Conservation (phyloP, 2,329 filamentous ascomycete species). For the Rhynchosporium graminicola region DNA sequence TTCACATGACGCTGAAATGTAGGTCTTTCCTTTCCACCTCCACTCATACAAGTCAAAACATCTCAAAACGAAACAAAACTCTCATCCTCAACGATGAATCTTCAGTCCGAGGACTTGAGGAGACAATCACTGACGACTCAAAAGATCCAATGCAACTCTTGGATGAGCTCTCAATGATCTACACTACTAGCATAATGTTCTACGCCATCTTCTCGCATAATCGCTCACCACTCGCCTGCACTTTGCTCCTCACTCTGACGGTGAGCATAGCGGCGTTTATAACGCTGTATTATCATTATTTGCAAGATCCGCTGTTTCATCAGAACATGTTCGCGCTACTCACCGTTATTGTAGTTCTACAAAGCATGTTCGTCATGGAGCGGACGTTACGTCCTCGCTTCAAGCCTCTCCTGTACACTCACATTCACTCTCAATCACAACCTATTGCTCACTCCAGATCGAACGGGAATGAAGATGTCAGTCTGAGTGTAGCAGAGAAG, state of each 20-base stretch:
- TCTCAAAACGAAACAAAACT: constrained; percentile 39
- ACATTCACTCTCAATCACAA: not conserved
- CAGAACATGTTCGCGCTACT: constrained; percentile 66
- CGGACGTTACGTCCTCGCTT: constrained; percentile 57
- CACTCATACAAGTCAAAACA: constrained; percentile 62
- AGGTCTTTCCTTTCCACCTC: not conserved
- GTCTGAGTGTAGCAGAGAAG: constrained; percentile 6
- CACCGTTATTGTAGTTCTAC: constrained; percentile 61
- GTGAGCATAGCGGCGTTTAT: constrained; percentile 58
- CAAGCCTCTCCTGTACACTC: constrained; percentile 44
- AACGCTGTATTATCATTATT: constrained; percentile 70
- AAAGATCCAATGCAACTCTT: constrained; percentile 68
- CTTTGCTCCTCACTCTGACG: constrained; percentile 54
- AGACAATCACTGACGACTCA: constrained; percentile 1
- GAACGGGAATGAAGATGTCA: not conserved
- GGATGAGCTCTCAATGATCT: constrained; percentile 73
- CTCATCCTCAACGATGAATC: too few relatives aligned
- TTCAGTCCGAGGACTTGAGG: too few relatives aligned
- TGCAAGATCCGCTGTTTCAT: constrained; percentile 71
- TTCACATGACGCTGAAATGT: constrained; percentile 42
- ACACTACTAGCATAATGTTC: constrained; percentile 69
- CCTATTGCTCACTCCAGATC: too few relatives aligned
- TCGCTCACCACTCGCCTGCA: constrained; percentile 13
- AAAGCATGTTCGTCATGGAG: constrained; percentile 67
- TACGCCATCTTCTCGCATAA: constrained; percentile 59